Evolutionary conservation across 129 eudicot genomes (phyloP).

Genomic region (Flaveria ramosissima): DNA sequence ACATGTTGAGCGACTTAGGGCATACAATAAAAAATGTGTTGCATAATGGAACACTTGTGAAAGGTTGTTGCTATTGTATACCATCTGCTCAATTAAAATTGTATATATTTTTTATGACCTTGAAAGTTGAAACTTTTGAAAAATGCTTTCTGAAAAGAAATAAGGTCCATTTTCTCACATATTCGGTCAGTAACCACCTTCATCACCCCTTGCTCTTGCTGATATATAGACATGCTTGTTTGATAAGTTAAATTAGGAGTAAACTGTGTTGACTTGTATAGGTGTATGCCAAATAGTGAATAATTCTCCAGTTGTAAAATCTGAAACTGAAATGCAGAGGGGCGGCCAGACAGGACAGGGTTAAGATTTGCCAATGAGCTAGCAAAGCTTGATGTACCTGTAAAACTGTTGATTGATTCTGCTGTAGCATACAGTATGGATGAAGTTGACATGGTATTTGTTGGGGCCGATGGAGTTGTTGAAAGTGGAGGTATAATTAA

Average conservation of each 20-base stretch:
- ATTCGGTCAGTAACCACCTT: neutral
- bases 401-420: constrained; percentile 88
- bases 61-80: neutral
- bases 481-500: constrained; percentile 97
- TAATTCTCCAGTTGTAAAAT: neutral
- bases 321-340: constrained; percentile 63
- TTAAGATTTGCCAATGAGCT: constrained; percentile 85
- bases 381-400: constrained; percentile 96
- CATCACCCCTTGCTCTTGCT: neutral
- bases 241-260: neutral
- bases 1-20: neutral
- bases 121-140: neutral
- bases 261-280: neutral
- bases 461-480: constrained; percentile 98
- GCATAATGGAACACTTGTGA: neutral
- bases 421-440: constrained; percentile 98
- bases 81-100: neutral
- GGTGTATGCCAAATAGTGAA: neutral
- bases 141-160: neutral
- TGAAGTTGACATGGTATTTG: constrained; percentile 97
- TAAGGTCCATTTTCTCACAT: neutral
- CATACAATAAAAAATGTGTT: neutral
- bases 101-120: neutral
- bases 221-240: neutral
- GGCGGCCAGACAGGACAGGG: constrained; percentile 96